Percentiles rank a stretch among this genome's conserved stretches.
These are phyloP conservation scores for Boletellus ananiceps DNA, from an alignment of 768 basidiomycete genomes.

Conservation along the genomic window DNA sequence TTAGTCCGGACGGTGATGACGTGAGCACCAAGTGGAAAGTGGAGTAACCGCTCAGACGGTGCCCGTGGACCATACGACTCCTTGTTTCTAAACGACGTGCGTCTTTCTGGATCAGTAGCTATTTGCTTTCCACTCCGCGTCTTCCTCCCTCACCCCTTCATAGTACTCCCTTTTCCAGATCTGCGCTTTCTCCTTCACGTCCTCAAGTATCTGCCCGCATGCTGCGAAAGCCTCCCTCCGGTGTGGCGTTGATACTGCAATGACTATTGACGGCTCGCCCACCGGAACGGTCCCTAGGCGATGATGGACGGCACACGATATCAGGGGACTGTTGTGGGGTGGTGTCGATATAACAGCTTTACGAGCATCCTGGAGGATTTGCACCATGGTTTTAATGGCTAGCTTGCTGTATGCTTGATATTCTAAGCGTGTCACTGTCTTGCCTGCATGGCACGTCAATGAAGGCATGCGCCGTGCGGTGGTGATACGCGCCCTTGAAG, in stretches of 20 bases:
- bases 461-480: background rate
- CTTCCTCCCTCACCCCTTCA: constrained; percentile 57
- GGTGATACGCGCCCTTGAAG: constrained; percentile 57
- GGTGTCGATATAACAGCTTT: constrained; percentile 37
- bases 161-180: constrained; percentile 94
- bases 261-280: constrained; percentile 77
- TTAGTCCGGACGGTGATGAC: constrained; percentile 72
- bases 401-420: constrained; percentile 82
- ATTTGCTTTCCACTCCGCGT: constrained; percentile 71
- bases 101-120: constrained; percentile 17
- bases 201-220: constrained; percentile 81
- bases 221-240: constrained; percentile 75
- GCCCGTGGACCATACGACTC: constrained; percentile 4
- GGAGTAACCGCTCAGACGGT: constrained; percentile 35
- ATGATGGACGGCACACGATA: constrained; percentile 66
- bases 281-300: constrained; percentile 74
- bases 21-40: constrained; percentile 73
- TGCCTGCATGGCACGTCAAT: constrained; percentile 43
- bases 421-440: constrained; percentile 65
- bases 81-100: constrained; percentile 2
- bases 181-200: constrained; percentile 76
- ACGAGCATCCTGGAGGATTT: constrained; percentile 50
- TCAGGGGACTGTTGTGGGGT: constrained; percentile 32
- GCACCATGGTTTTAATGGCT: constrained; percentile 71
- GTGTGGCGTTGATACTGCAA: constrained; percentile 82